Evolutionary conservation across 2,329 filamentous ascomycete genomes (phyloP), one percentile per base, ranked within the genome.

Genomic region (Diaporthe sp.): DNA sequence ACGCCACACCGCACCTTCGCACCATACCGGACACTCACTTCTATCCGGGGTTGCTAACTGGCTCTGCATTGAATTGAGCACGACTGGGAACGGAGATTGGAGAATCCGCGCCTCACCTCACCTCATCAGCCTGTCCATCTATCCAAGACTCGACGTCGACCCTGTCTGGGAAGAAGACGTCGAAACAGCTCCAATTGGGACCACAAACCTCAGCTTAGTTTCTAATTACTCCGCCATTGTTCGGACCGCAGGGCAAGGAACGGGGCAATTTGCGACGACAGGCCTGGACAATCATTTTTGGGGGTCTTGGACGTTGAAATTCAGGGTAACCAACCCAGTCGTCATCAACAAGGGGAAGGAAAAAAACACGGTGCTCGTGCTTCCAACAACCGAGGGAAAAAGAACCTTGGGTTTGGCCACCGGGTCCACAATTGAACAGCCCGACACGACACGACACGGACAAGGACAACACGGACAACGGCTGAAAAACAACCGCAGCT

Each of bases 401-500:
- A 27, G 15, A 39, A 68, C 47, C 32, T 68, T 68, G 44, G 47
- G 63, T 53, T 68, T 68, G 63, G 63, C 30, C 63, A 53, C 63
- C 47, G 63, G 63, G 63, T 68, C 63, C 63, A 68, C 63, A 68
- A 53, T 68, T 39, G 30, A 32, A 50, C 42, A 25, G 39, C 39
- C 39, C 59, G 59, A 63, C 63, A 68, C 63, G 61, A 66, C 59
- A 50, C 61, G 47, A 68, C 63, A 68, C 56, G 58, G 37, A 44
- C 58, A 63, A 63, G 58, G 58, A 63, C 58, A 44, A 50, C 47
- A 50, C 61, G 72, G 42, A 25, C 53, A 27, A 19, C 59, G 68
- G 71, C 53, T 47, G 55, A 61, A 69, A 69, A 63, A 50, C 35
- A 58, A 66, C 55, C 59, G 53, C 58, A 53, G 66, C 59, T 77